phyloP scores from a whole-genome alignment of 1,284 basidiomycete species.

The Leccinum variabile region DNA sequence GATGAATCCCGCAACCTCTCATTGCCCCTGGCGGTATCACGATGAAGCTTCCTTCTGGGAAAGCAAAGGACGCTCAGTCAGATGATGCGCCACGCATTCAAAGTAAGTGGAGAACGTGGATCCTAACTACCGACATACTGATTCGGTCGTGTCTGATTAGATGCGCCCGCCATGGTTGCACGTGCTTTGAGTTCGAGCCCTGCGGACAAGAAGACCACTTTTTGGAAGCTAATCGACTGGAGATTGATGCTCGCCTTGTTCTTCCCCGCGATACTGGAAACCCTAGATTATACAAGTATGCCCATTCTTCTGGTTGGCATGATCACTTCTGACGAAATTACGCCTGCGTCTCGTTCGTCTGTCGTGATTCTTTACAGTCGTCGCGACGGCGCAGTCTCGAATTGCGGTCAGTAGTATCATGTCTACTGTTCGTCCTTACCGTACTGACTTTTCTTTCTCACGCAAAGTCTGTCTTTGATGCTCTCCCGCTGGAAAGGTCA shows the following conservation, averaged over 20 bases:
- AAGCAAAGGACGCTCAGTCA: neutral
- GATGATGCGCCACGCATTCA: neutral
- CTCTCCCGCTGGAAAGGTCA: conserved; percentile 47
- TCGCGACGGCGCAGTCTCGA: conserved; percentile 52
- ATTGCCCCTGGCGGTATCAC: neutral
- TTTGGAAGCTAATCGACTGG: conserved; percentile 32
- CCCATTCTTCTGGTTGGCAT: neutral
- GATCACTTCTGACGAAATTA: neutral
- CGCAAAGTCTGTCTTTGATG: conserved; percentile 44
- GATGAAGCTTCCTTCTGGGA: conserved; percentile 19
- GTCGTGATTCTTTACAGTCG: conserved; percentile 35
- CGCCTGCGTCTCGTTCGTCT: neutral
- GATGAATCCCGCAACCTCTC: neutral
- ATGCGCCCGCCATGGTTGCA: neutral
- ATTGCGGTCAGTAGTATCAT: conserved; percentile 42
- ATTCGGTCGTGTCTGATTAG: conserved; percentile 1
- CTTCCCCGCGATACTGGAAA: conserved; percentile 35
- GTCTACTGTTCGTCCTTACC: conserved; percentile 1
- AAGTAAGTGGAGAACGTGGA: conserved; percentile 15
- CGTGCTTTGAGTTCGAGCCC: neutral
- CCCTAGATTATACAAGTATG: conserved; percentile 45
- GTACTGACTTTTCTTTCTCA: neutral
- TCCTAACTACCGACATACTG: neutral
- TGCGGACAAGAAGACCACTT: conserved; percentile 14
- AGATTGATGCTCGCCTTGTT: conserved; percentile 30